Evolutionary conservation across 2,329 filamentous ascomycete genomes (phyloP), one percentile per base, ranked within the genome.

Genomic region (Calonectria hongkongensis): DNA sequence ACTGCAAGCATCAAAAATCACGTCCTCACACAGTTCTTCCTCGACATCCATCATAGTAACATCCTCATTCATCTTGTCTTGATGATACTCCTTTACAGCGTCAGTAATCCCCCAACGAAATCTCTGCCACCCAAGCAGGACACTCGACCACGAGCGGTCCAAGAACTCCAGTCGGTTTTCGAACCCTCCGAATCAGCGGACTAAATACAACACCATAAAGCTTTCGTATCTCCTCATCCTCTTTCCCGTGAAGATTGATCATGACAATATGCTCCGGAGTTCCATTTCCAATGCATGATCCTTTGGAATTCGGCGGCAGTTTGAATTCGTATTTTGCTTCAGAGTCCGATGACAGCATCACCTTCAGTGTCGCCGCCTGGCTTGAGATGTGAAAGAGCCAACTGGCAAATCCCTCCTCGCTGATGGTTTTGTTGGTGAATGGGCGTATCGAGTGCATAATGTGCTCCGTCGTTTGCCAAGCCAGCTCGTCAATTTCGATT

Each of bases 301-400:
- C 66, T 10, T 63, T 36, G 21, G 18, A 2, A 45, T 68, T 68
- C 9, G 56, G 54, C 12, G 66, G 66, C 33, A 68, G 56, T 33
- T 30, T 63, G 33, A 62, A 63, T n/a, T 28, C 18, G 18, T 63
- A 68, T 28, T n/a, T n/a, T 2, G 45, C 13, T 16, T 7, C 2
- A 1, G 21, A 2, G 47, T 43, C 47, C 6, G 56, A 21, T 28
- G 8, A 27, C 66, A 68, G 18, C 30, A 51, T 39, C 30, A 4
- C 4, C 43, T 16, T 51, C 12, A 68, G 56, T 21, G 2, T 25
- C 4, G 9, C 5, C 13, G 56, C 33, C 30, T 33, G 25, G 12
- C 18, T n/a, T 13, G 45, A 15, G 15, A 30, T 25, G 21, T 12
- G 5, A 16, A 30, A 30, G 9, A 63, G 18, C 15, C 30, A 41